Percentiles rank a stretch among this genome's conserved stretches.
Evolutionary conservation across 768 basidiomycete genomes (phyloP).

Genomic region (Xerocomus spinulosus): DNA sequence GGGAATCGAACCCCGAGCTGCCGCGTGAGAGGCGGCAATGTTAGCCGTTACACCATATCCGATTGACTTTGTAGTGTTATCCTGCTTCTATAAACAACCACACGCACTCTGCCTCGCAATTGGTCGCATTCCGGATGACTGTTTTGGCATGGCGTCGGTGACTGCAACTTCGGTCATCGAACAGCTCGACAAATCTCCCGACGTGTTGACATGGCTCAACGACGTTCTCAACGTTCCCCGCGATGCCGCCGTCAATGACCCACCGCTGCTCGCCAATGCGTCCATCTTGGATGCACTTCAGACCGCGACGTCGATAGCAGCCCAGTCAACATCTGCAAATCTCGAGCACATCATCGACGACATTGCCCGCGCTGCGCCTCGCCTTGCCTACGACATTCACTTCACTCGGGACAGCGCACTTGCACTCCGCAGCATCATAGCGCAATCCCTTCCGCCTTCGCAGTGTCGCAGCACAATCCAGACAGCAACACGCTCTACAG

Average conservation of each 20-base stretch:
- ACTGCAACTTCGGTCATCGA: slow-evolving; percentile 42
- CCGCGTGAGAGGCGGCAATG: slow-evolving; percentile 62
- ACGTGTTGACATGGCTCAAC: slow-evolving; percentile 71
- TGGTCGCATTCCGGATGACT: no score
- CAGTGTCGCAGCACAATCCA: slow-evolving; percentile 6
- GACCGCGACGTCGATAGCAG: slow-evolving; percentile 77
- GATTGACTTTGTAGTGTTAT: background rate
- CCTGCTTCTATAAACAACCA: no score
- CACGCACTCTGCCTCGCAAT: no score
- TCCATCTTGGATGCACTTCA: slow-evolving; percentile 70
- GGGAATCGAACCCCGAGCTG: slow-evolving; percentile 39
- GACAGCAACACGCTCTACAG: background rate
- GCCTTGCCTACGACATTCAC: slow-evolving; percentile 92
- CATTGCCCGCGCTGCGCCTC: slow-evolving; percentile 84
- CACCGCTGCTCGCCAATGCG: slow-evolving; percentile 48
- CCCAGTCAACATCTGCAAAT: slow-evolving; percentile 81
- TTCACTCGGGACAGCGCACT: slow-evolving; percentile 93
- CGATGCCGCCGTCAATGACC: slow-evolving; percentile 36
- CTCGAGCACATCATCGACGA: slow-evolving; percentile 90
- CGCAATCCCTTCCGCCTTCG: slow-evolving; percentile 42
- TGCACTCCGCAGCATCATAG: slow-evolving; percentile 64
- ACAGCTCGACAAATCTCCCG: slow-evolving; percentile 56
- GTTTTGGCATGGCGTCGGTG: slow-evolving; percentile 19
- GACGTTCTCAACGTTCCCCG: slow-evolving; percentile 43
- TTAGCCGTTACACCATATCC: slow-evolving; percentile 38